phyloP scores from a whole-genome alignment of 306 rosid genomes.

The Acmispon strigosus region DNA sequence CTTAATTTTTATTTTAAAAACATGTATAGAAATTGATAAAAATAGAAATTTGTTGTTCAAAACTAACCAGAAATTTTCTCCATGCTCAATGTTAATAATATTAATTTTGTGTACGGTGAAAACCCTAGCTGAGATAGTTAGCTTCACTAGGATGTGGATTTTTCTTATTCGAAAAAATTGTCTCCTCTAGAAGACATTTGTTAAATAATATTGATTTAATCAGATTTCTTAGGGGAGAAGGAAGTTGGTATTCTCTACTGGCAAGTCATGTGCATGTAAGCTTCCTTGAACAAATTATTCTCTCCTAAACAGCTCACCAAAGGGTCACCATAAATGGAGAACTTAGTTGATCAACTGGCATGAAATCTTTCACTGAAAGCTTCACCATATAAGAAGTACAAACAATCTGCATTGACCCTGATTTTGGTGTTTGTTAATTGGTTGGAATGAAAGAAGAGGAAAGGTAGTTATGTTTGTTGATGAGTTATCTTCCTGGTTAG shows the following conservation, averaged over 20 bases:
- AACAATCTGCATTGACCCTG: slow-evolving; percentile 21
- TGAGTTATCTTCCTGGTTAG: slow-evolving; percentile 41
- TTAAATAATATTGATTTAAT: no score
- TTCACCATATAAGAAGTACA: slow-evolving; percentile 17
- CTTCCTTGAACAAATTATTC: slow-evolving; percentile 15
- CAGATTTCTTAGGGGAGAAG: background rate
- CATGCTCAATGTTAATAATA: background rate
- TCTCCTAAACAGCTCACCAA: slow-evolving; percentile 6
- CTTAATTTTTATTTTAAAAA: no score
- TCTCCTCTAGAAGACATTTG: no score
- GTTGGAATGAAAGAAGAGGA: slow-evolving; percentile 28
- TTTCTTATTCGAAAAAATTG: no score
- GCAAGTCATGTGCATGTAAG: background rate
- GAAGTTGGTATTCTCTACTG: background rate
- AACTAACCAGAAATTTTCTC: background rate
- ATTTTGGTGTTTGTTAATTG: slow-evolving; percentile 32
- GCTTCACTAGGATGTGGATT: no score
- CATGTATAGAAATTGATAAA: no score
- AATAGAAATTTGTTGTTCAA: background rate
- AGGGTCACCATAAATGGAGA: background rate
- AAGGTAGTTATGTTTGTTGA: slow-evolving; percentile 42
- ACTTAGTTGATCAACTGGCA: slow-evolving; percentile 26
- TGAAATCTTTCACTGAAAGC: slow-evolving; percentile 20
- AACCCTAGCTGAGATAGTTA: no score
- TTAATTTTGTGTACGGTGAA: no score